phyloP scores from a whole-genome alignment of 176 grass and related monocot genomes.

The Leersia perrieri region DNA sequence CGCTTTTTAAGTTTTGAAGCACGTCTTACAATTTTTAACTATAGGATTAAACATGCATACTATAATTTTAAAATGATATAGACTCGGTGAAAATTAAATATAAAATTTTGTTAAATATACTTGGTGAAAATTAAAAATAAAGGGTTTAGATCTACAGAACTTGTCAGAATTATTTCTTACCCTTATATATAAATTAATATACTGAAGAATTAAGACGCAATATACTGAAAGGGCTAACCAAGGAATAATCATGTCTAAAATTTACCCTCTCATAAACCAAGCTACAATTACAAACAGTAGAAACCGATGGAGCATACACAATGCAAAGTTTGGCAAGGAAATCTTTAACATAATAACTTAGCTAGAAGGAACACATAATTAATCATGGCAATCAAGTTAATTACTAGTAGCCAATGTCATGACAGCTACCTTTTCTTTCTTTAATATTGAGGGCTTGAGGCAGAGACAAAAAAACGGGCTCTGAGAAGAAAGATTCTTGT shows the following conservation, averaged over 20 bases:
- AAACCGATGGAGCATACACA: background rate
- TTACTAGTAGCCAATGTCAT: background rate
- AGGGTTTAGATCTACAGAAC: background rate
- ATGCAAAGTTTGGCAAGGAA: background rate
- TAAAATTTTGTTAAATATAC: no score
- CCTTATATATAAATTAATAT: background rate
- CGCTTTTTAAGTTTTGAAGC: no score
- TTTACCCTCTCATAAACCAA: background rate
- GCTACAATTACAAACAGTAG: background rate
- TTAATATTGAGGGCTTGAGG: background rate
- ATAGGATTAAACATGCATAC: background rate
- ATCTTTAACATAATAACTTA: background rate
- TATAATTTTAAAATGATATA: background rate
- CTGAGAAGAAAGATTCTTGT: background rate
- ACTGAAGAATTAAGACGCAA: background rate
- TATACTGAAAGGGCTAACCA: background rate
- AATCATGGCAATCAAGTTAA: background rate
- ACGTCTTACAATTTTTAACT: background rate
- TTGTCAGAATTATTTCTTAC: background rate
- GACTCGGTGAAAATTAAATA: no score
- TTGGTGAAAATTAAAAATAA: no score
- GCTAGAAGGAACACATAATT: background rate
- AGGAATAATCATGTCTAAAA: background rate
- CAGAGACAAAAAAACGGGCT: background rate
- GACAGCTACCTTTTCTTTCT: background rate